These are phyloP conservation scores for Trapa bicornis DNA, from an alignment of 345 rosid species.

Conservation along the genomic window DNA sequence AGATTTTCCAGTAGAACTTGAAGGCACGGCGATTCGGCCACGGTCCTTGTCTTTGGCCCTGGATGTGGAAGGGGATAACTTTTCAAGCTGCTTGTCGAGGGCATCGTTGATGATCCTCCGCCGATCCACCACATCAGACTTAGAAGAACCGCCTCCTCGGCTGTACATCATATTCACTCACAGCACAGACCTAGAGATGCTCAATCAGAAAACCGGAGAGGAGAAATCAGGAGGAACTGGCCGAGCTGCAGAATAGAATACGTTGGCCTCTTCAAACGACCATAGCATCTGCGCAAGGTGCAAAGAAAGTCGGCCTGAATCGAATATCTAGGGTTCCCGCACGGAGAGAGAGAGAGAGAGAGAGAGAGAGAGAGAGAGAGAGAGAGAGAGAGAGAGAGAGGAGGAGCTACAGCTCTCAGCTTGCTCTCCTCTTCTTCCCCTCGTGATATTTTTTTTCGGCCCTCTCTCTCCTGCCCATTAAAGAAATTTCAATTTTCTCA, in stretches of 20 bases:
- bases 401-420: background rate
- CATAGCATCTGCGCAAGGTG: background rate
- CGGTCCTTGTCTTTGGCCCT: slow-evolving; percentile 52
- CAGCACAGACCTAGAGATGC: background rate
- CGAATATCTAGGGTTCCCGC: background rate
- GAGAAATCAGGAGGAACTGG: background rate
- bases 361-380: too few relatives aligned
- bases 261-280: background rate
- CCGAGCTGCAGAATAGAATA: background rate
- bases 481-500: background rate
- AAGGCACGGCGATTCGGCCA: slow-evolving; percentile 48
- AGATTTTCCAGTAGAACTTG: slow-evolving; percentile 62
- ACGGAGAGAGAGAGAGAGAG: background rate
- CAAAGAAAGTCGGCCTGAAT: background rate
- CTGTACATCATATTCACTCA: background rate
- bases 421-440: background rate
- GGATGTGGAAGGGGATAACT: slow-evolving; percentile 81
- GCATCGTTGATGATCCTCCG: slow-evolving; percentile 76
- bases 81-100: slow-evolving; percentile 80
- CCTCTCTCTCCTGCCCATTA: background rate
- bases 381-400: background rate
- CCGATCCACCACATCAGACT: slow-evolving; percentile 82
- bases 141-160: slow-evolving; percentile 66
- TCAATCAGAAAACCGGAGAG: background rate
- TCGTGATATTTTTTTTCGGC: background rate